Conservation (phyloP, 352 stramenopile species). For the Globisporangium cystogenes region DNA sequence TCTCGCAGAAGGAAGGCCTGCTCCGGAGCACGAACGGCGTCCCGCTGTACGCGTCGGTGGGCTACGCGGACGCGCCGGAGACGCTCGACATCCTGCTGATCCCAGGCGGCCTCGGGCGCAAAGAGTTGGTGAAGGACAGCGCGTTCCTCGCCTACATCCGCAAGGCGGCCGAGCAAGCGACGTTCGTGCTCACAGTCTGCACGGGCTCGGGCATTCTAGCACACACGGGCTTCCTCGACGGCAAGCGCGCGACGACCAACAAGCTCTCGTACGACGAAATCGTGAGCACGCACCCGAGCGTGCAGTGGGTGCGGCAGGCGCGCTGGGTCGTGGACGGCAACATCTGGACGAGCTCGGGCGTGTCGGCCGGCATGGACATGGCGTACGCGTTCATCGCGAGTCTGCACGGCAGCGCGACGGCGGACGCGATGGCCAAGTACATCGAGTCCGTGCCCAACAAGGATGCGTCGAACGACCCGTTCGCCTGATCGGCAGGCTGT, state of each 20-base stretch:
- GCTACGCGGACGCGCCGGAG: constrained; percentile 15
- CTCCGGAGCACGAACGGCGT: constrained; percentile 30
- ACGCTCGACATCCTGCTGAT: constrained; percentile 20
- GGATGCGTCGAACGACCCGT: constrained; percentile 19
- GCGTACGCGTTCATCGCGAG: constrained; percentile 17
- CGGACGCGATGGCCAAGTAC: constrained; percentile 11
- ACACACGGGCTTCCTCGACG: constrained; percentile 20
- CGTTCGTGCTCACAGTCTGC: constrained; percentile 19
- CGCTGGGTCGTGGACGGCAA: constrained; percentile 34
- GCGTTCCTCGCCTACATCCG: constrained; percentile 15
- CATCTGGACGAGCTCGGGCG: constrained; percentile 26
- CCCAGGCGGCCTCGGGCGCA: constrained; percentile 9
- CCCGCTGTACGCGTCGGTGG: constrained; percentile 18
- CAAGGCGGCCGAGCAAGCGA: constrained; percentile 7
- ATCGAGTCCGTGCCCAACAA: constrained; percentile 19
- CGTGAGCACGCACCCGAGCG: constrained; percentile 4
- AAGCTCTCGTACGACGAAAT: constrained; percentile 20
- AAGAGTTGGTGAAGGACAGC: constrained; percentile 13
- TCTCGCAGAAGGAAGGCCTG: constrained; percentile 27
- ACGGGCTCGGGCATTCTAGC: constrained; percentile 21
- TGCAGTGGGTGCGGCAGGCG: constrained; percentile 23
- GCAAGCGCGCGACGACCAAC: constrained; percentile 24
- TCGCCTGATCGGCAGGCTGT: not conserved
- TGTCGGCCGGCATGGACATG: constrained; percentile 37
- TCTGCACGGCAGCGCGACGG: constrained; percentile 10